Conservation (phyloP, 2,329 filamentous ascomycete species). For the Neurospora sp. region DNA sequence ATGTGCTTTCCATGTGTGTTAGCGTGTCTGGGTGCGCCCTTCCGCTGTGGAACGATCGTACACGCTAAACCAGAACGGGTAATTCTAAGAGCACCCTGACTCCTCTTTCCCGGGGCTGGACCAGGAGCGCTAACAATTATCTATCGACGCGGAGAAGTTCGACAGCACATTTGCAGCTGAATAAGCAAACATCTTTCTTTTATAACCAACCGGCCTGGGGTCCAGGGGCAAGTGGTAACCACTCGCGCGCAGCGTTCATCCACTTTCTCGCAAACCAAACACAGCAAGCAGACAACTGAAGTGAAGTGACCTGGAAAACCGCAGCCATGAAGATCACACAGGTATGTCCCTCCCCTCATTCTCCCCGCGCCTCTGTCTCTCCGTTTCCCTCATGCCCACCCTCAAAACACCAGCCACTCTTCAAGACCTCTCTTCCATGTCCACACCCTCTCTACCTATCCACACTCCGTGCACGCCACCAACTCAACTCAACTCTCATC, state of each 20-base stretch:
- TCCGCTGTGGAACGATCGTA: not conserved
- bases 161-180: not conserved
- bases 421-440: not conserved
- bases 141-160: not conserved
- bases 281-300: not conserved
- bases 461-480: not conserved
- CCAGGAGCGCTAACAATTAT: not conserved
- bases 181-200: not conserved
- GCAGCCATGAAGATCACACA: constrained; percentile 15
- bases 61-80: not conserved
- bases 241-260: too few relatives aligned
- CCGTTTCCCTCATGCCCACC: not conserved
- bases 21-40: not conserved
- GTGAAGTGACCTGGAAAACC: too few relatives aligned
- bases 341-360: constrained; percentile 4
- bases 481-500: not conserved
- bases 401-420: not conserved
- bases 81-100: not conserved
- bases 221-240: not conserved
- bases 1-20: not conserved
- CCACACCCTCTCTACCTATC: not conserved
- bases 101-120: not conserved
- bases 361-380: not conserved
- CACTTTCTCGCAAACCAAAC: not conserved
- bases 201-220: not conserved